Evolutionary conservation across 164 flowering plant species (phyloP).

Genomic region (Litsea cubeba): DNA sequence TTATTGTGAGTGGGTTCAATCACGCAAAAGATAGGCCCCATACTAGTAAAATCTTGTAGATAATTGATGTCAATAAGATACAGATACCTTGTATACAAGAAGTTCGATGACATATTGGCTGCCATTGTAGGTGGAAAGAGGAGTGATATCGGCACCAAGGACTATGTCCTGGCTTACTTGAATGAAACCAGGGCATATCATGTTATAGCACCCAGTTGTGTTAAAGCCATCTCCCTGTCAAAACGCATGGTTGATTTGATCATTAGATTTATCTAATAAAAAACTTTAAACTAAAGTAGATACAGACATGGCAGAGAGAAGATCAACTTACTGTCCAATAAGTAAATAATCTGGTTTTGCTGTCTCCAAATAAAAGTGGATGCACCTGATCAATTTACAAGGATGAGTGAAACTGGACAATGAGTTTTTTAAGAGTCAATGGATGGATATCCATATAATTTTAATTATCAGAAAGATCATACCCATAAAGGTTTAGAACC

Average conservation of each 20-base stretch:
- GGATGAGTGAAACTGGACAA: neutral
- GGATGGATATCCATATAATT: no score
- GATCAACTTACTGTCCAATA: conserved; percentile 24
- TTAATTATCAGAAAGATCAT: no score
- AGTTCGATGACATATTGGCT: conserved; percentile 58
- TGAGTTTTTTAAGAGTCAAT: neutral
- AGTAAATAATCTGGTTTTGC: conserved; percentile 13
- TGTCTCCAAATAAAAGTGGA: neutral
- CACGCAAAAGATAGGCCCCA: no score
- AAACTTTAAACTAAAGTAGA: neutral
- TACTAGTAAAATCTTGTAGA: no score
- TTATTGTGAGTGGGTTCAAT: no score
- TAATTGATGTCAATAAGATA: no score
- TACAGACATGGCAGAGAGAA: neutral
- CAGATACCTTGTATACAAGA: conserved; percentile 67
- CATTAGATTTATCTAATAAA: neutral
- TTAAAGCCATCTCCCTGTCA: conserved; percentile 32
- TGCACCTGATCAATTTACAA: conserved; percentile 1
- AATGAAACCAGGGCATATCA: conserved; percentile 72
- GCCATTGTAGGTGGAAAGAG: conserved; percentile 39
- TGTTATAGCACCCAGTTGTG: conserved; percentile 78
- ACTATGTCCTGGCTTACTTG: conserved; percentile 57
- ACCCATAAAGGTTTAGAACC: no score
- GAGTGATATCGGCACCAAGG: conserved; percentile 70
- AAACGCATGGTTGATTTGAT: neutral